Evolutionary conservation across 2,329 filamentous ascomycete genomes (phyloP).

Genomic region (Aspergillus pseudoviridinutans): DNA sequence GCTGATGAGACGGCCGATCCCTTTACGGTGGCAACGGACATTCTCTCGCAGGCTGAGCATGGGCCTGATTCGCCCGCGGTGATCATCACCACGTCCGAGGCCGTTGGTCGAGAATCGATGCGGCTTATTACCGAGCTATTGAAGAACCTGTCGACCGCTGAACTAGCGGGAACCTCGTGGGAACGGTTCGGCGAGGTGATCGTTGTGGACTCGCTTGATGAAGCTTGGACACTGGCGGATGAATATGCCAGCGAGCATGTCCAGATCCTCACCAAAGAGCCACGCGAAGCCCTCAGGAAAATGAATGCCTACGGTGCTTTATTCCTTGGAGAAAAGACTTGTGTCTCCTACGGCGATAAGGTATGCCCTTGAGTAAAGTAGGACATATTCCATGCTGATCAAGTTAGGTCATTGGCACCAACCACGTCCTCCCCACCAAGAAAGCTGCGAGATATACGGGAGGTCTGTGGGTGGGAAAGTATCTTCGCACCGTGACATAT

Average conservation of each 20-base stretch:
- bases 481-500: constrained; percentile 50
- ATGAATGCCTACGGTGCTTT: constrained; percentile 51
- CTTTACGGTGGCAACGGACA: constrained; percentile 44
- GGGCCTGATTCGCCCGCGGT: constrained; percentile 51
- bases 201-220: constrained; percentile 41
- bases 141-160: constrained; percentile 41
- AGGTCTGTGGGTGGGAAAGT: constrained; percentile 55
- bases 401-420: constrained; percentile 50
- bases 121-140: constrained; percentile 37
- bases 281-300: constrained; percentile 47
- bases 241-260: constrained; percentile 51
- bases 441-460: constrained; percentile 49
- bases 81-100: constrained; percentile 46
- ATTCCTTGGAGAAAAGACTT: constrained; percentile 51
- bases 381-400: neutral
- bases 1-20: constrained; percentile 48
- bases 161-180: constrained; percentile 45
- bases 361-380: constrained; percentile 20
- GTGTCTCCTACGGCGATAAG: constrained; percentile 54
- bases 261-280: constrained; percentile 47
- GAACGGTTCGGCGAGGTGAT: constrained; percentile 45
- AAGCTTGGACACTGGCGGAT: constrained; percentile 45
- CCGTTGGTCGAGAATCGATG: constrained; percentile 39
- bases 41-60: constrained; percentile 50
- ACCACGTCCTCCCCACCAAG: constrained; percentile 51